These are phyloP conservation scores for Leucaena leucocephala DNA, from an alignment of 306 rosid species.

Conservation along the genomic window DNA sequence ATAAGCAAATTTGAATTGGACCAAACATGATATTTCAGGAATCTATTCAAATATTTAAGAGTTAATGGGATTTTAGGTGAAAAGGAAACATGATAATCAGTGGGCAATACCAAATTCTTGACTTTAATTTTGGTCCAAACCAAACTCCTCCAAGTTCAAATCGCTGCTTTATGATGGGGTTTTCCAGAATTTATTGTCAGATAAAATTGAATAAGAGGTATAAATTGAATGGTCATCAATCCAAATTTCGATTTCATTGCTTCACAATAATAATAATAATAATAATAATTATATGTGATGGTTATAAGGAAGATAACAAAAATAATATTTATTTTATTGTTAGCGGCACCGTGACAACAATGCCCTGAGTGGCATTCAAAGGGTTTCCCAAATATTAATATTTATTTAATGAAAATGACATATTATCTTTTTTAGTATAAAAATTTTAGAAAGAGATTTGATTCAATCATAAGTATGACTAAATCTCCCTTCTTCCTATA, in stretches of 20 bases:
- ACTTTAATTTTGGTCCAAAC: background rate
- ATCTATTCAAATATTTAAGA: background rate
- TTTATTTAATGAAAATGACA: too few relatives aligned
- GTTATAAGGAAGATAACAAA: background rate
- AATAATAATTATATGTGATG: too few relatives aligned
- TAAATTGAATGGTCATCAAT: background rate
- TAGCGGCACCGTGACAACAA: background rate
- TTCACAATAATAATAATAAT: background rate
- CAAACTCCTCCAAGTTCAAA: background rate
- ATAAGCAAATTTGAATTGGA: background rate
- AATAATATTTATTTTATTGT: background rate
- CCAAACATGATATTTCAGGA: background rate
- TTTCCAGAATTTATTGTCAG: background rate
- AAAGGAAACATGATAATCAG: background rate
- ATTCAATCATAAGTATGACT: too few relatives aligned
- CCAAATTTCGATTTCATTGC: background rate
- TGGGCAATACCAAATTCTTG: background rate
- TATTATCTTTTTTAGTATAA: too few relatives aligned
- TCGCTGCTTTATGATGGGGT: background rate
- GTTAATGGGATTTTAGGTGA: background rate
- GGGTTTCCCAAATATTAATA: background rate
- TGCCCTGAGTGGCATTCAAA: background rate
- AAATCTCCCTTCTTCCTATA: too few relatives aligned
- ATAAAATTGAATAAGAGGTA: background rate
- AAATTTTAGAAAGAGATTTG: too few relatives aligned